Base-by-base conservation (phyloP, 805 yeast genomes). In the Lipomyces starkeyi region DNA sequence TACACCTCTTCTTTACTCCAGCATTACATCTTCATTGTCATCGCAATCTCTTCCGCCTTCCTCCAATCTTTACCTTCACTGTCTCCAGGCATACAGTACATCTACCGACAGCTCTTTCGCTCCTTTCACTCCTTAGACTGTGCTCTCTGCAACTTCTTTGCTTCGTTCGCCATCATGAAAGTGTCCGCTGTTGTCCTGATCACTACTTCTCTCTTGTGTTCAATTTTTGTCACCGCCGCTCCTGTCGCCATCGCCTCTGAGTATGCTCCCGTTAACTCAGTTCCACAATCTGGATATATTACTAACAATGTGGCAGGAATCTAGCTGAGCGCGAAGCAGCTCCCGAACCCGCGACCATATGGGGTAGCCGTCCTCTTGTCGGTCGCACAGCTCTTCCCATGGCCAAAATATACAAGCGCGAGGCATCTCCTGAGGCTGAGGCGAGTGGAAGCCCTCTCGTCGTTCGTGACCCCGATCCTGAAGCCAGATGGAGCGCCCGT, bases 261-360 rank as follows among this genome's bases (percentile, higher is more conserved):
- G 68, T 65, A 52, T 22, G 68, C 22, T 27, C 17, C 53, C n/a
- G 9, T 17, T 17, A 25, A n/a, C 5, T 14, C 32, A 29, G 32
- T 20, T 52, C 34, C 34, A 13, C n/a, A 52, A 58, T 37, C 17
- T 7, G 25, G 9, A 34, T 37, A 13, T n/a, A 25, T 34, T 29
- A 22, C 40, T 22, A 34, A 34, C 20, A 17, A 13, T 43, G 22
- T n/a, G 2, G 11, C 9, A 43, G 49, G 49, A 43, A 17, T 9
- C 59, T 61, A 9, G 43, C 35, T 22, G 57, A 61, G 58, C 65
- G 65, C 35, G 68, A 65, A 9, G 68, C 66, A 22, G 67, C 52
- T 25, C 60, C 69, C 49, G 62, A 54, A 20, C 49, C 66, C 22
- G 54, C 58, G 52, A 37, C 66, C 17, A n/a, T 14, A 2, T 25